Evolutionary conservation across 1,284 basidiomycete species (phyloP).

Genomic region (Porodaedalea pini): DNA sequence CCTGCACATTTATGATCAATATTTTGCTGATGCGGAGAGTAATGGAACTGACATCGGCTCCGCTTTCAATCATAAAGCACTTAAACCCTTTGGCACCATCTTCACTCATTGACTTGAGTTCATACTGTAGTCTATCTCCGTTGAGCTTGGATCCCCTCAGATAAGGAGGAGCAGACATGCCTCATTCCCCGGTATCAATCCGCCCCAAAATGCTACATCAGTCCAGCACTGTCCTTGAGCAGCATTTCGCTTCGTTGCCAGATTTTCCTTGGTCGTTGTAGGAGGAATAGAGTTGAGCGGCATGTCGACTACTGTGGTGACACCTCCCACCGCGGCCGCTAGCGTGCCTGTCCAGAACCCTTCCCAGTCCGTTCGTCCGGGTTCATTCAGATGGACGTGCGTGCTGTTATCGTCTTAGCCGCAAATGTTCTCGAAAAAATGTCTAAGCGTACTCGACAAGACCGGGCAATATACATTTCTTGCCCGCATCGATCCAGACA

Average conservation of each 20-base stretch:
- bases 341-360: conserved; percentile 88
- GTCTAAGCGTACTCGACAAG: conserved; percentile 70
- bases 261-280: conserved; percentile 77
- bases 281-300: conserved; percentile 94
- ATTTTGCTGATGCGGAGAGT: background rate
- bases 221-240: conserved; percentile 74
- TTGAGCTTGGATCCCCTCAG: background rate
- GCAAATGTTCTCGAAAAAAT: background rate
- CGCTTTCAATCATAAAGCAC: conserved; percentile 91
- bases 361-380: conserved; percentile 90
- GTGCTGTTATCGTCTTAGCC: conserved; percentile 45
- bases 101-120: conserved; percentile 64
- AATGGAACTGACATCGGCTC: conserved; percentile 67
- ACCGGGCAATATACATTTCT: conserved; percentile 74
- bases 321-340: conserved; percentile 85
- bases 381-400: conserved; percentile 92
- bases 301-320: conserved; percentile 94
- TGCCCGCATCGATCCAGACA: conserved; percentile 55
- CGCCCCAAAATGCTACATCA: conserved; percentile 94
- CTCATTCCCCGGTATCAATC: conserved; percentile 86
- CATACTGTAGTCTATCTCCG: conserved; percentile 38
- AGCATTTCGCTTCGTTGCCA: conserved; percentile 65
- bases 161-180: conserved; percentile 34
- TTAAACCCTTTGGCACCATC: conserved; percentile 92
- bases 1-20: conserved; percentile 42